These are phyloP conservation scores for Bipolaris sorokiniana DNA, from an alignment of 2,329 filamentous ascomycete species.

Conservation along the genomic window DNA sequence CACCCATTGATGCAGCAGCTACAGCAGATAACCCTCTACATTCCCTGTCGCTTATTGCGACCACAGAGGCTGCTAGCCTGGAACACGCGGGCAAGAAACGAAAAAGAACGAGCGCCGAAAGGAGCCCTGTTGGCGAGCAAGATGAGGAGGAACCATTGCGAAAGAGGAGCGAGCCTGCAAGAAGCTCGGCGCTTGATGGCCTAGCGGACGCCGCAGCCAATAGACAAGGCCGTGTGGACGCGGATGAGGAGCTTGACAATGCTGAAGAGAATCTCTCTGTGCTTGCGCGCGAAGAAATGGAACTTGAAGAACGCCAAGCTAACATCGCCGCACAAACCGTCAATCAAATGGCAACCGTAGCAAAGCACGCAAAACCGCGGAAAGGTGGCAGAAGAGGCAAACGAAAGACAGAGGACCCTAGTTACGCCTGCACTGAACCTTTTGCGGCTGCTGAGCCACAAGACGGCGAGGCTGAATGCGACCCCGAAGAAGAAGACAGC, in stretches of 20 bases:
- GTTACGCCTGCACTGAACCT: constrained; percentile 46
- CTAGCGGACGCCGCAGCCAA: constrained; percentile 40
- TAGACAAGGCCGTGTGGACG: constrained; percentile 36
- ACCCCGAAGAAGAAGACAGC: constrained; percentile 53
- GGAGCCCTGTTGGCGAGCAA: constrained; percentile 47
- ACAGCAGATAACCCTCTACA: constrained; percentile 36
- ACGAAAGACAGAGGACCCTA: constrained; percentile 57
- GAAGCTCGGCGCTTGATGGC: constrained; percentile 33
- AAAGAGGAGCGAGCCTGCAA: constrained; percentile 44
- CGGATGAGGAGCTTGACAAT: constrained; percentile 61
- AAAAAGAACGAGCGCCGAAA: constrained; percentile 52
- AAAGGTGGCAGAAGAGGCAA: constrained; percentile 54
- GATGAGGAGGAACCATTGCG: constrained; percentile 44
- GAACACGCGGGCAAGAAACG: constrained; percentile 50
- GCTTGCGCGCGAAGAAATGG: constrained; percentile 40
- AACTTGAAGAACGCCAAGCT: constrained; percentile 45
- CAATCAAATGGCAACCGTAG: constrained; percentile 43
- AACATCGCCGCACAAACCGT: constrained; percentile 43
- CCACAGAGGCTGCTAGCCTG: constrained; percentile 41
- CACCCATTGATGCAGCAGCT: constrained; percentile 19
- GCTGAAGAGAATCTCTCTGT: constrained; percentile 45
- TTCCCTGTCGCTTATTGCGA: constrained; percentile 41
- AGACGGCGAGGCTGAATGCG: constrained; percentile 58
- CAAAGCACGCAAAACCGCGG: constrained; percentile 45
- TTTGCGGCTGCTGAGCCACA: constrained; percentile 68